Base-by-base conservation (phyloP, 805 yeast species). In the Wickerhamomyces chambardii region DNA sequence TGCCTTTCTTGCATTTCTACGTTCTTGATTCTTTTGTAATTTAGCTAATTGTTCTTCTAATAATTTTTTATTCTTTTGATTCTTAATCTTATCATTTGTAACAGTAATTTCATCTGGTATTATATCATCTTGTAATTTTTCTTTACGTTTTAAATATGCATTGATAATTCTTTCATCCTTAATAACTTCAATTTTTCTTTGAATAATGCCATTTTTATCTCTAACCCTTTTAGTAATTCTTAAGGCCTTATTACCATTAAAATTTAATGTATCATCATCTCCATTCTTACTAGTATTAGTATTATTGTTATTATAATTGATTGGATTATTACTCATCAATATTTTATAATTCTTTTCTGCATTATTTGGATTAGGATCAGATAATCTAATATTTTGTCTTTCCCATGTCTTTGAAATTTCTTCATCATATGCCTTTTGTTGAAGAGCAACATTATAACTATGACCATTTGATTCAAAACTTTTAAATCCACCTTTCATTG, bases 401-500 rank as follows among this genome's bases (percentile, higher is more conserved):
- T 83, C 80, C 98, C 98, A 92, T 19, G 89, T 87, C 36, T 86
- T 71, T 27, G 73, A 68, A 39, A 92, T 82, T 53, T 92, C 97
- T 40, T 82, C 89, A 42, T 90, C 96, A 49, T 92, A 92, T 2
- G 92, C 76, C 51, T 80, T 82, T 51, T 90, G 97, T 56, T 90
- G 97, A 42, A 75, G 58, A 0, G 90, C 86, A 30, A 83, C 89
- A 46, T 80, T 82, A 48, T 83, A 83, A 36, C 83, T 76, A 56
- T 83, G 90, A 0, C 82, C 77, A 24, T 73, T 71, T 6, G 68
- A 63, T 41, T 64, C 65, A 37, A 63, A 55, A 21, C 53, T 46
- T 35, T 61, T 61, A 57, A 90, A 90, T 2, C 95, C 95, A 50
- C 95, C 95, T 57, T 90, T 92, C 85, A 90, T 94, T 0, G 97